A percentile compares a stretch with the other conserved stretches of the same genome.
These are phyloP conservation scores for Emergomyces pasteurianus DNA, from an alignment of 2,329 filamentous ascomycete species.

Conservation along the genomic window DNA sequence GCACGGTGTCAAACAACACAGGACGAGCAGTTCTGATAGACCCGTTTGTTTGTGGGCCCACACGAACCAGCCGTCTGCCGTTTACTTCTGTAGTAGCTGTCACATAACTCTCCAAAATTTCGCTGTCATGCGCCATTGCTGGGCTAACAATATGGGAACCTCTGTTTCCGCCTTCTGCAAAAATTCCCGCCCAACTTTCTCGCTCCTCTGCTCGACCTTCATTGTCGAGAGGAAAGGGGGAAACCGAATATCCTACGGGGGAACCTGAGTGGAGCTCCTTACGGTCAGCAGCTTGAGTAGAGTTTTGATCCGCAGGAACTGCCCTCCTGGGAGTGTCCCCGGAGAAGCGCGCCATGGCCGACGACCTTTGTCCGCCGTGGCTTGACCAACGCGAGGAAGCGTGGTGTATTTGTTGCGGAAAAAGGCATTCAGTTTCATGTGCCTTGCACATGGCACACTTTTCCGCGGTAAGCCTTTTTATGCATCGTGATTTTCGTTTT, in stretches of 20 bases:
- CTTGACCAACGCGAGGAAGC: not conserved
- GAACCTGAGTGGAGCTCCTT: not conserved
- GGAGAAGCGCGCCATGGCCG: not conserved
- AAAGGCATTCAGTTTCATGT: constrained; percentile 39
- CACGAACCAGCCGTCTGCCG: constrained; percentile 13
- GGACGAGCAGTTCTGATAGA: constrained; percentile 17
- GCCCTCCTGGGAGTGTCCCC: not conserved
- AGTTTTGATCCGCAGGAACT: not conserved
- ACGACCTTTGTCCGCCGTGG: not conserved
- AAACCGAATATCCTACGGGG: not conserved
- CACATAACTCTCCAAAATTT: constrained; percentile 43
- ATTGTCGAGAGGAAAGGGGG: not conserved
- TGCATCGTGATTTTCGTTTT: constrained; percentile 43
- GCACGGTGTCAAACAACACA: constrained; percentile 38
- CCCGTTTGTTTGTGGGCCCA: constrained; percentile 8
- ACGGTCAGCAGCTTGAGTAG: not conserved
- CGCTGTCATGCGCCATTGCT: constrained; percentile 40
- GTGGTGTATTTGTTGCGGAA: constrained; percentile 20
- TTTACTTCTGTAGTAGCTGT: constrained; percentile 18
- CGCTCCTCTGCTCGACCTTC: not conserved
- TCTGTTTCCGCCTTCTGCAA: constrained; percentile 18
- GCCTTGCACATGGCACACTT: constrained; percentile 41
- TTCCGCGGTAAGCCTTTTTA: constrained; percentile 31
- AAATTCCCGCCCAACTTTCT: constrained; percentile 11
- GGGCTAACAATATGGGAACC: constrained; percentile 43